These are phyloP conservation scores for Inga leiocalycina DNA, from an alignment of 306 rosid genomes.

Conservation along the genomic window DNA sequence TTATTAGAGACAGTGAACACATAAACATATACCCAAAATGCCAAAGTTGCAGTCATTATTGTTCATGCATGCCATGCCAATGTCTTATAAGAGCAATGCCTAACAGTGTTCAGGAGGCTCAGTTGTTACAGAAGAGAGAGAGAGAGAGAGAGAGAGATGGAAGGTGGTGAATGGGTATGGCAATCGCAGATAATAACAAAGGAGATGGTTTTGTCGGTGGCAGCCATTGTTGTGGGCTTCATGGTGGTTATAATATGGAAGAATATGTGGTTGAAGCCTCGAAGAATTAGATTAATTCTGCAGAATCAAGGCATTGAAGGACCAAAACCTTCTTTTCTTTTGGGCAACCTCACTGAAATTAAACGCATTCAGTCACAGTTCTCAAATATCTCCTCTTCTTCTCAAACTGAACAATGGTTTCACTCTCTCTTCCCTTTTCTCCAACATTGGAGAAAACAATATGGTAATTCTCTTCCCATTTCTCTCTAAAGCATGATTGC, in stretches of 20 bases:
- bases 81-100: too few relatives aligned
- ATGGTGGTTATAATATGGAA: not conserved
- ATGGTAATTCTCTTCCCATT: conserved; percentile 20
- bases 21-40: too few relatives aligned
- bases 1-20: too few relatives aligned
- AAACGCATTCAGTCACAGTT: not conserved
- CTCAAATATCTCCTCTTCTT: not conserved
- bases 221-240: not conserved
- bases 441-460: conserved; percentile 33
- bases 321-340: conserved; percentile 36
- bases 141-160: too few relatives aligned
- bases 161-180: too few relatives aligned
- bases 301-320: conserved; percentile 40
- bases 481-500: too few relatives aligned
- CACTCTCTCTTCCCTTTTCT: conserved; percentile 35
- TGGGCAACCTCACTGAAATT: conserved; percentile 33
- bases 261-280: conserved; percentile 20
- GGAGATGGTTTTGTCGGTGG: not conserved
- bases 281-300: conserved; percentile 29
- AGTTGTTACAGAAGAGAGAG: too few relatives aligned
- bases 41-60: too few relatives aligned
- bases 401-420: conserved; percentile 21
- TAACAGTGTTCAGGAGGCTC: too few relatives aligned
- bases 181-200: too few relatives aligned
- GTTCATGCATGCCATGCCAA: too few relatives aligned